These are phyloP conservation scores for Halocafeteria seosinensis DNA, from an alignment of 108 stramenopile genomes.

Conservation along the genomic window DNA sequence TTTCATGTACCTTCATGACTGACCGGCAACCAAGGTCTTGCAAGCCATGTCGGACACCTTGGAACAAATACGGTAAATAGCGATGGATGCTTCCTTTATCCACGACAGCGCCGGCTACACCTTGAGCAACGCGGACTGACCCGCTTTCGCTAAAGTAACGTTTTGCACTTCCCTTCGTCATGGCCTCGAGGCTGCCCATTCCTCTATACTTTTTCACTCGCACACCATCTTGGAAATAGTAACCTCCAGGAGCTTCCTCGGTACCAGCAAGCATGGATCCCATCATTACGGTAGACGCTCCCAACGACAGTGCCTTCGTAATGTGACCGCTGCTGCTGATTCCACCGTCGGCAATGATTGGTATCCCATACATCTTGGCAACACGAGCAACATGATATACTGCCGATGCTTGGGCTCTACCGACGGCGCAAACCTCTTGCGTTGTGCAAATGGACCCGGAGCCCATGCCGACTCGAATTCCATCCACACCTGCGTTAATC, in stretches of 20 bases:
- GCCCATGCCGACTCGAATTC: conserved; percentile 99
- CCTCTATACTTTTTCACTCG: conserved; percentile 97
- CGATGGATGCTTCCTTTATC: conserved; percentile 88
- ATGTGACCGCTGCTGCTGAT: conserved; percentile 92
- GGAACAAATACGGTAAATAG: conserved; percentile 90
- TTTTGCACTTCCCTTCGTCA: conserved; percentile 85
- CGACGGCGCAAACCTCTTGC: conserved; percentile 97
- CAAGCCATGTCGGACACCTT: conserved; percentile 90
- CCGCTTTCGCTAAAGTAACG: conserved; percentile 89
- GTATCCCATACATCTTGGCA: conserved; percentile 72
- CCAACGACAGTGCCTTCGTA: conserved; percentile 86
- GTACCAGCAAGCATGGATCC: conserved; percentile 98
- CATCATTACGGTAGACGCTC: conserved; percentile 99
- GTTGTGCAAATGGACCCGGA: conserved; percentile 98
- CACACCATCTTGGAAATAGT: conserved; percentile 97
- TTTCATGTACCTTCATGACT: conserved; percentile 25
- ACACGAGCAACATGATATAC: conserved; percentile 91
- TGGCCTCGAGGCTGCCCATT: conserved; percentile 98
- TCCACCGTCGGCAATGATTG: conserved; percentile 94
- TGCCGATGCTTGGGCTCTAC: conserved; percentile 92
- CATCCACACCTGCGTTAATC: conserved; percentile 97
- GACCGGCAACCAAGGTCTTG: conserved; percentile 72
- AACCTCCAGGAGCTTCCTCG: conserved; percentile 97
- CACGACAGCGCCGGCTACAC: conserved; percentile 93
- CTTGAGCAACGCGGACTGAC: conserved; percentile 95